Base-by-base conservation (phyloP, 306 rosid species). In the Luffa acutangula region DNA sequence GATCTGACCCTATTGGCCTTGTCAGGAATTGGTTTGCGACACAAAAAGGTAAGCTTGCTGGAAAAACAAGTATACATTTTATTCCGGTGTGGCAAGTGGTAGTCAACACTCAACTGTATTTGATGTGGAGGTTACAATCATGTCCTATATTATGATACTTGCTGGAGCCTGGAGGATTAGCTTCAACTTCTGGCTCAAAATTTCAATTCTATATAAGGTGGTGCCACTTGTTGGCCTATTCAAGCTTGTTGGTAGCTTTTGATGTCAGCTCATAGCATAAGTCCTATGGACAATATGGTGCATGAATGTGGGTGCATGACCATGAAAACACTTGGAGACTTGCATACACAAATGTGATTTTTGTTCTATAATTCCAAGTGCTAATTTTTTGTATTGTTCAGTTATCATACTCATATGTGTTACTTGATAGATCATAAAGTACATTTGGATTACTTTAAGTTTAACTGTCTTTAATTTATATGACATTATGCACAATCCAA, bases 1-100 rank as follows among this genome's bases (percentile, higher is more conserved):
- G 99, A 95, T 85, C 81, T 90, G 86, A 93, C 97, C 82, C 93
- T 95, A 73, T 81, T 95, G 87, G 98, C 97, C 77, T 86, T 95
- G 79, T 92, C 99, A 20, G 99, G 99, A 52, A 93, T 93, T 66
- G 99, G 98, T 67, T 86, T 95, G 80, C 98, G 82, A 48, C 86
- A 89, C 46, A 91, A 92, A 76, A 95, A 93, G 97, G 99, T 95
- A 84, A 52, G 80, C 70, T 78, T 67, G 73, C 37, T 2, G 41
- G 70, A 79, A 76, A 70, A 60, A 53, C 66, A 54, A 75, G n/a
- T 76, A 37, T 76, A 53, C 43, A 33, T 31, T 33, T 51, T 7
- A 14, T 51, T 31, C 45, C 31, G 33, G 13, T 13, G 6, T 14
- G 31, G 46, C 43, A 13, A 51, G 15, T 74, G 62, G 45, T 74